A percentile compares a stretch with the other conserved stretches of the same genome.
Conservation (phyloP, 2,329 filamentous ascomycete genomes). For the Fusarium brevicatenulatum region DNA sequence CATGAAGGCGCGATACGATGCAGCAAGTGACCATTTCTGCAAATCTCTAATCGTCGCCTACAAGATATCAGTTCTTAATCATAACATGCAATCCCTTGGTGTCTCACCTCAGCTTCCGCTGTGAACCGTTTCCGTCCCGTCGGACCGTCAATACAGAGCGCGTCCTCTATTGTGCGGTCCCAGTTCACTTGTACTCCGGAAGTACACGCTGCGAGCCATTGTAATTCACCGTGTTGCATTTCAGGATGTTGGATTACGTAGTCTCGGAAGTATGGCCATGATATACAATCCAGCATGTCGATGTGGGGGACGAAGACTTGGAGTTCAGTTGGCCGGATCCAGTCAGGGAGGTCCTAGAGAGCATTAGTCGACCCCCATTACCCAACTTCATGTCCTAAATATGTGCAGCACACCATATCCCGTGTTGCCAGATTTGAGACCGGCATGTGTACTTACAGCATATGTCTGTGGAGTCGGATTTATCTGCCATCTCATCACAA, state of each 20-base stretch:
- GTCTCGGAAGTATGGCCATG: constrained; percentile 10
- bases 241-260: constrained; percentile 12
- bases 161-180: constrained; percentile 3
- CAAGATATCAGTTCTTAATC: neutral
- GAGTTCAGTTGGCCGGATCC: constrained; percentile 12
- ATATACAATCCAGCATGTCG: constrained; percentile 22
- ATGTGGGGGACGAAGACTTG: constrained; percentile 21
- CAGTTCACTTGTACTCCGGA: neutral
- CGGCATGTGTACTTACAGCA: neutral
- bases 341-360: constrained; percentile 10
- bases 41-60: neutral
- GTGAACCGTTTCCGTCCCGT: neutral
- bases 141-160: neutral
- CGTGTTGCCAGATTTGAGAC: no score
- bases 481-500: constrained; percentile 18
- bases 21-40: constrained; percentile 15
- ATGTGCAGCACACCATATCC: neutral
- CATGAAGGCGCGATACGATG: constrained; percentile 20
- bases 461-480: constrained; percentile 17
- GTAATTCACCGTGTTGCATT: constrained; percentile 16
- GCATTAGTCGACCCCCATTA: neutral
- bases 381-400: neutral
- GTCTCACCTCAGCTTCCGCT: constrained; percentile 14
- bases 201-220: constrained; percentile 12
- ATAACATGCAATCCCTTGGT: fast-evolving